Conservation (phyloP, 2,329 filamentous ascomycete genomes). For the Trichophyton verrucosum region DNA sequence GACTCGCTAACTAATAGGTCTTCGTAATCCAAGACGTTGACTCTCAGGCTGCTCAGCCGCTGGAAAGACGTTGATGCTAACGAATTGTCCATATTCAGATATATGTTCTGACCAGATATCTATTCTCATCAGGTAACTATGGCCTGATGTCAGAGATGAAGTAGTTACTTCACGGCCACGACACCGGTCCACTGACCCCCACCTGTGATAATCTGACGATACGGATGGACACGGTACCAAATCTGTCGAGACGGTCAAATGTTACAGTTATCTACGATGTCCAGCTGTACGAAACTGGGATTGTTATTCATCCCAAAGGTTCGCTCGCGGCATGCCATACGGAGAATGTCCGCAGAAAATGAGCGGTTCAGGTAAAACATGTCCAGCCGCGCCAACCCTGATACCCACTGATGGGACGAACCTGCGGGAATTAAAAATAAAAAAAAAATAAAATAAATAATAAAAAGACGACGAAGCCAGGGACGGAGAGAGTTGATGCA, state of each 20-base stretch:
- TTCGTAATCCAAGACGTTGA: too few species aligned
- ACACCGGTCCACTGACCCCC: not conserved
- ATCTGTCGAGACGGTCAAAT: not conserved
- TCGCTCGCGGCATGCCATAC: not conserved
- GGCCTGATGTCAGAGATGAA: too few species aligned
- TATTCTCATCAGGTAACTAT: too few species aligned
- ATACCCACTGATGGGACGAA: not conserved
- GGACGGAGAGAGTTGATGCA: not conserved
- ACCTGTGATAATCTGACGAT: not conserved
- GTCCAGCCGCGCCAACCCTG: not conserved
- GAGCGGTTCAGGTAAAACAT: not conserved
- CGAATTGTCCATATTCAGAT: too few species aligned
- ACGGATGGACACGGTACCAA: not conserved
- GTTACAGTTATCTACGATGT: not conserved
- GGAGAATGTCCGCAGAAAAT: not conserved
- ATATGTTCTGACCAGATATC: too few species aligned
- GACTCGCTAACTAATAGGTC: too few species aligned
- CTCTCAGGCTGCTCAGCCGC: too few species aligned
- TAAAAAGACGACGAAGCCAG: not conserved
- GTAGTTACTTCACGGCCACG: not conserved
- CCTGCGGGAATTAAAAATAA: not conserved
- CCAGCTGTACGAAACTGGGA: not conserved
- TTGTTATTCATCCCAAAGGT: not conserved
- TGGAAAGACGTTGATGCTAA: too few species aligned
- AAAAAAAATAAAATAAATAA: not conserved